phyloP scores from a whole-genome alignment of 805 yeast species.

The Lipomyces sp. region DNA sequence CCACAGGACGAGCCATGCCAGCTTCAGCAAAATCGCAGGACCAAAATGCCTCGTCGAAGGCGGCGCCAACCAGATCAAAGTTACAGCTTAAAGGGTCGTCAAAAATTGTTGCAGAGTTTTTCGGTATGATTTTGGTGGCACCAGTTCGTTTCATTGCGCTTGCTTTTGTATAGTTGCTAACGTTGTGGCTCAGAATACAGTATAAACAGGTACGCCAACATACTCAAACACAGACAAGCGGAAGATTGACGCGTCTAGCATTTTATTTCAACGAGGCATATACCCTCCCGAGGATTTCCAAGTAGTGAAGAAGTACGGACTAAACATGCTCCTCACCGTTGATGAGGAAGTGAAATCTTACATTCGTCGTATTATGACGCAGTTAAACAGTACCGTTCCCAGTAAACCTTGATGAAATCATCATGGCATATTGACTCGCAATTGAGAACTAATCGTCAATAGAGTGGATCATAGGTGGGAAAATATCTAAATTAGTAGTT shows the following conservation, averaged over 20 bases:
- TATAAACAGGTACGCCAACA: slow-evolving; percentile 52
- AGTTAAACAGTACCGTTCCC: slow-evolving; percentile 54
- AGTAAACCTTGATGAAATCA: too few relatives aligned
- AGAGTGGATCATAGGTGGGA: slow-evolving; percentile 74
- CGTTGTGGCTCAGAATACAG: slow-evolving; percentile 57
- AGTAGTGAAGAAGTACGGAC: slow-evolving; percentile 76
- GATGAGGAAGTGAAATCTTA: slow-evolving; percentile 79
- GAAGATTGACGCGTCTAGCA: slow-evolving; percentile 48
- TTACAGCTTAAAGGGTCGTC: slow-evolving; percentile 78
- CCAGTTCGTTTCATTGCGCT: neutral
- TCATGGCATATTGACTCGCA: neutral
- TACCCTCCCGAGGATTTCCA: slow-evolving; percentile 87
- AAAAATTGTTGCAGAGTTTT: slow-evolving; percentile 77
- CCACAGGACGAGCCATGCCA: neutral
- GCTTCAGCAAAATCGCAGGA: neutral
- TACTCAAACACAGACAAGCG: neutral
- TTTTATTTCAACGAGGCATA: slow-evolving; percentile 85
- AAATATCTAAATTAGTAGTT: slow-evolving; percentile 68
- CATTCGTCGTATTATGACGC: slow-evolving; percentile 67
- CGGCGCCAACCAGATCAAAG: slow-evolving; percentile 52
- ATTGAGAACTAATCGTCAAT: slow-evolving; percentile 13
- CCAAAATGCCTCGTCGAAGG: neutral
- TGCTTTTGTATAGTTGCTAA: neutral
- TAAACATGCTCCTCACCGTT: slow-evolving; percentile 69
- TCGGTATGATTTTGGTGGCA: slow-evolving; percentile 49